Conservation (phyloP, 2,329 filamentous ascomycete genomes). For the Hysterium pulicare region DNA sequence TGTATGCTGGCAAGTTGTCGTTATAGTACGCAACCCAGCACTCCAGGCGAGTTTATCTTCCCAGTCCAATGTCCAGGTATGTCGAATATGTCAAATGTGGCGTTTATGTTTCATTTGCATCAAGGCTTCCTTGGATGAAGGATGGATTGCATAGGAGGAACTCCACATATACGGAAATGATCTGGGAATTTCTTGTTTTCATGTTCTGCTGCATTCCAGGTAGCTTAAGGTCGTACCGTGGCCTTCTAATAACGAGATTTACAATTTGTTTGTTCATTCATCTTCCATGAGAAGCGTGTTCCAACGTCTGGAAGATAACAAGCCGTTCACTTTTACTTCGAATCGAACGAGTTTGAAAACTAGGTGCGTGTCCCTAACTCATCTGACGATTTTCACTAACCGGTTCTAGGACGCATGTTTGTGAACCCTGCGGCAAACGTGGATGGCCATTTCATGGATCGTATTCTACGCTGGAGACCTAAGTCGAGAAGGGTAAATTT, state of each 20-base stretch:
- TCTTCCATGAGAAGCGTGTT: too few species aligned
- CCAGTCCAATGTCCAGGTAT: background rate
- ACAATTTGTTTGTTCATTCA: background rate
- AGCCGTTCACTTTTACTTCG: too few species aligned
- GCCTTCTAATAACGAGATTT: background rate
- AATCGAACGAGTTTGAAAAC: too few species aligned
- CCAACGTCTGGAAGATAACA: too few species aligned
- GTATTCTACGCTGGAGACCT: too few species aligned
- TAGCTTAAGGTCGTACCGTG: background rate
- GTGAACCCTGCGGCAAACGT: too few species aligned
- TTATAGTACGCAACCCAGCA: background rate
- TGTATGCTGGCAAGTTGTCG: background rate
- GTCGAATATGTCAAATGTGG: background rate
- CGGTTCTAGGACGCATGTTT: too few species aligned
- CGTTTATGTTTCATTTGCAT: conserved; percentile 1
- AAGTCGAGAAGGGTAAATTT: too few species aligned
- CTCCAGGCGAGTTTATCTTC: background rate
- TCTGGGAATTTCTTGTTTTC: background rate
- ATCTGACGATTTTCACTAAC: too few species aligned
- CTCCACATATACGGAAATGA: background rate
- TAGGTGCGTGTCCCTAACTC: too few species aligned
- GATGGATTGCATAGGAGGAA: background rate
- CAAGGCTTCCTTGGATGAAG: conserved; percentile 2
- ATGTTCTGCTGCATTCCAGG: conserved; percentile 3
- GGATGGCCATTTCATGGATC: too few species aligned